Evolutionary conservation across 2,329 filamentous ascomycete species (phyloP), one percentile per base, ranked within the genome.

Genomic region (Monilinia aucupariae): DNA sequence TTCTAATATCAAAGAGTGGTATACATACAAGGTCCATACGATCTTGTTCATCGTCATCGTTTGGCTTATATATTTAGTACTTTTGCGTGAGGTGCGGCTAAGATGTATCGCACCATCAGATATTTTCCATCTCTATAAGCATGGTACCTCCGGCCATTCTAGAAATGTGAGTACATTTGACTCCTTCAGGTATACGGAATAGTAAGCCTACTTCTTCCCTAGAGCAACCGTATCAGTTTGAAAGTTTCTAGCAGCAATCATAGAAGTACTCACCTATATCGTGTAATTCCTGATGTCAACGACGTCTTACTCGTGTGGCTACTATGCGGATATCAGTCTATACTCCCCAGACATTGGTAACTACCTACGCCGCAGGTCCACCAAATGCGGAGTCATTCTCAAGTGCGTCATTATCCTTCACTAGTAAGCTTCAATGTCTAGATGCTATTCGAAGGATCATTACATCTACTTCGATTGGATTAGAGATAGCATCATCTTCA

Each of bases 91-190:
- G 22, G 32, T 22, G 39, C 9, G 12, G 9, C 9, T 20, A 4
- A 7, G 4, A 51, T 51, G 7, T n/a, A 20, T 25, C 47, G 37
- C 27, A 63, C 63, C 59, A 54, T 69, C 64, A 70, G 69, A 50
- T 72, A 72, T 27, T 75, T 69, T 12, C 62, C 62, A 54, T 62
- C 66, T 59, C 63, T 64, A 50, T 62, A 76, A 13, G 75, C 69
- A 63, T 78, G 76, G 41, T 77, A 78, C 0, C 74, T 76, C 25
- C 76, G 68, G 1, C 76, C 76, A 63, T 78, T 76, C 53, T 77
- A 53, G 5, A 27, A 32, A n/a, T 41, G 13, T 61, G 22, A 48
- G 32, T 55, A 47, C 22, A 34, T 61, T 47, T 39, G 8, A 30
- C 13, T 10, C 20, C 50, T 32, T 32, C 9, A n/a, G 7, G 22